phyloP scores from a whole-genome alignment of 495 filamentous ascomycete genomes.

The Delitschia confertaspora region DNA sequence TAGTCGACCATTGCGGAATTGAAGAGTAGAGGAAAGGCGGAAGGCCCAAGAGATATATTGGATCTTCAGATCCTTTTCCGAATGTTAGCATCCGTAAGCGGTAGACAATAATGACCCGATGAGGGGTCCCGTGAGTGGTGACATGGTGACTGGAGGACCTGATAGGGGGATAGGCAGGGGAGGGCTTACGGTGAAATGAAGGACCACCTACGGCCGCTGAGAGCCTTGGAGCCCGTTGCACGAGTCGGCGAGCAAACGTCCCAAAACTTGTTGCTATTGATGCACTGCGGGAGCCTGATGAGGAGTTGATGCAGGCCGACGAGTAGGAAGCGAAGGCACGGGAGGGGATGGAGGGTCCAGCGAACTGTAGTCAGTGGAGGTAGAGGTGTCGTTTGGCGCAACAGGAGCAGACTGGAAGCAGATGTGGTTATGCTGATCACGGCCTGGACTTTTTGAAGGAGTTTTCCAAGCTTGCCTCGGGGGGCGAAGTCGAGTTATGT shows the following conservation, averaged over 20 bases:
- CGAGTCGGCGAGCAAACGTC: slow-evolving; percentile 16
- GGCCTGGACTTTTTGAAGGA: slow-evolving; percentile 16
- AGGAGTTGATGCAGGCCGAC: no score
- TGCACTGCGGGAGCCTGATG: no score
- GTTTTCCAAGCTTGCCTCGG: no score
- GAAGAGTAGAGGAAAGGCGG: neutral
- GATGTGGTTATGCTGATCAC: slow-evolving; percentile 24
- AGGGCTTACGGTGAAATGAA: slow-evolving; percentile 22
- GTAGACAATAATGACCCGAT: slow-evolving; percentile 4
- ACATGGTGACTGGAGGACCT: slow-evolving; percentile 9
- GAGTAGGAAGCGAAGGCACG: slow-evolving; percentile 20
- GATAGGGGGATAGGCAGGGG: slow-evolving; percentile 17
- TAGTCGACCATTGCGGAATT: slow-evolving; percentile 21
- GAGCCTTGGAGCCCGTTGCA: slow-evolving; percentile 11
- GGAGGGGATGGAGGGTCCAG: slow-evolving; percentile 4
- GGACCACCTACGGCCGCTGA: slow-evolving; percentile 7
- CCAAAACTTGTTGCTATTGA: no score
- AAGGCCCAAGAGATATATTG: slow-evolving; percentile 6
- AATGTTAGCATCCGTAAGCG: slow-evolving; percentile 23
- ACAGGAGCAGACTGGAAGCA: slow-evolving; percentile 10
- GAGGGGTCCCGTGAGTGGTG: slow-evolving; percentile 9
- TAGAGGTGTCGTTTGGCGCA: neutral
- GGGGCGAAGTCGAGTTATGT: slow-evolving; percentile 28
- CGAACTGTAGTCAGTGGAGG: neutral
- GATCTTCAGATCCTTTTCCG: slow-evolving; percentile 7